Evolutionary conservation across 805 yeast genomes (phyloP).

Genomic region (Dipodascus geniculatus): DNA sequence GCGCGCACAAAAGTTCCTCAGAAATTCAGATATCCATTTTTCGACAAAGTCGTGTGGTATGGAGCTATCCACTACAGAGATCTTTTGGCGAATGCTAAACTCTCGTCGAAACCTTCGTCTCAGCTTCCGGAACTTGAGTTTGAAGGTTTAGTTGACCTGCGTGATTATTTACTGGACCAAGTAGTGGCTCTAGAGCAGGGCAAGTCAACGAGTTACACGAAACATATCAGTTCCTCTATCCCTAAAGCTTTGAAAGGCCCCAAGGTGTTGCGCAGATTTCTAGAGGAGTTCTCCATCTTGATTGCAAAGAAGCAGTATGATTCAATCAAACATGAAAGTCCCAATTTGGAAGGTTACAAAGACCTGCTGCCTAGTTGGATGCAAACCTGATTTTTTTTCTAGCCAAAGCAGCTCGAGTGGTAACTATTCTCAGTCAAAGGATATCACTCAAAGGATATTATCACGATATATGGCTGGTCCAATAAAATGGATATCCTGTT

Average conservation of each 20-base stretch:
- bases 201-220: neutral
- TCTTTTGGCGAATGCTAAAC: neutral
- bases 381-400: neutral
- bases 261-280: neutral
- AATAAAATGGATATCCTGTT: too few species aligned
- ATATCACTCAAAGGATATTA: too few species aligned
- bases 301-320: neutral
- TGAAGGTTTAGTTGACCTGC: conserved; percentile 4
- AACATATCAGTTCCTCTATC: neutral
- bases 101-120: neutral
- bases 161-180: conserved; percentile 6
- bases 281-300: neutral
- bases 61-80: conserved; percentile 36
- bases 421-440: too few species aligned
- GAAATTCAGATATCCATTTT: conserved; percentile 68
- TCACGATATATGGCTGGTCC: too few species aligned
- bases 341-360: neutral
- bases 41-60: conserved; percentile 59
- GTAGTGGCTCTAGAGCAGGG: neutral
- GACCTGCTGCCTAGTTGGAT: neutral
- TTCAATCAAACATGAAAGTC: neutral
- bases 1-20: conserved; percentile 57
- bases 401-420: too few species aligned
- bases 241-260: neutral
- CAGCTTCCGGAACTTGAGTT: conserved; percentile 3